These are phyloP conservation scores for Baorangia bicolor DNA, from an alignment of 768 basidiomycete species.

Conservation along the genomic window DNA sequence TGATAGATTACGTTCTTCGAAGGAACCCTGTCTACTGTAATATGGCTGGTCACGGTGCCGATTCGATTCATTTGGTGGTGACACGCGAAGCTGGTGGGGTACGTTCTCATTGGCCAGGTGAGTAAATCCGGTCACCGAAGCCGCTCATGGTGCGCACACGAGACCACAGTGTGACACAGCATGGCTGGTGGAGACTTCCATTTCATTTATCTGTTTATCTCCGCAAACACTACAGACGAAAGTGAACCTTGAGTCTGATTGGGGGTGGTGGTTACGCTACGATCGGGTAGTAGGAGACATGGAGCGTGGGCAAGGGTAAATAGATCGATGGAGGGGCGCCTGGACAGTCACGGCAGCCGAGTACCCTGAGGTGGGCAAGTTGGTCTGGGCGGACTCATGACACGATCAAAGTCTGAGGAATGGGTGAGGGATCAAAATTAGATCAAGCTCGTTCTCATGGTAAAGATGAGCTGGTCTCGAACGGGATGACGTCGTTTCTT, in stretches of 20 bases:
- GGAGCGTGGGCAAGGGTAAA: not conserved
- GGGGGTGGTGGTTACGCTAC: slow-evolving; percentile 22
- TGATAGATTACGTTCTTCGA: not conserved
- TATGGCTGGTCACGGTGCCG: slow-evolving; percentile 8
- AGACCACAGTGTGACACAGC: slow-evolving; percentile 10
- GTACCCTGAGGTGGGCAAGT: not conserved
- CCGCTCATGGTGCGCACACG: slow-evolving; percentile 2
- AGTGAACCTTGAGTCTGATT: not conserved
- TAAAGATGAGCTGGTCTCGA: not conserved
- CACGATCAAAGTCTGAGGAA: not conserved
- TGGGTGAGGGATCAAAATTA: slow-evolving; percentile 17
- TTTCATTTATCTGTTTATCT: slow-evolving; percentile 24
- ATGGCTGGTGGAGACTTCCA: not conserved
- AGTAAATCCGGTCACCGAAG: slow-evolving; percentile 10
- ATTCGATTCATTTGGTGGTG: slow-evolving; percentile 5
- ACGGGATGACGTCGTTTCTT: slow-evolving; percentile 24
- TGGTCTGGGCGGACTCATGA: not conserved
- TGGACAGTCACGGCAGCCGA: not conserved
- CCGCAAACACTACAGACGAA: slow-evolving; percentile 24
- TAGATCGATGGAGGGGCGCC: not conserved
- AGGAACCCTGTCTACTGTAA: not conserved
- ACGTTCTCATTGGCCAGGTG: slow-evolving; percentile 10
- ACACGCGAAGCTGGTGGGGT: not conserved
- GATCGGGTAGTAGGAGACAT: not conserved
- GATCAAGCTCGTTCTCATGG: slow-evolving; percentile 12